Evolutionary conservation across 2,329 filamentous ascomycete genomes (phyloP).

Genomic region (Colletotrichum horii): DNA sequence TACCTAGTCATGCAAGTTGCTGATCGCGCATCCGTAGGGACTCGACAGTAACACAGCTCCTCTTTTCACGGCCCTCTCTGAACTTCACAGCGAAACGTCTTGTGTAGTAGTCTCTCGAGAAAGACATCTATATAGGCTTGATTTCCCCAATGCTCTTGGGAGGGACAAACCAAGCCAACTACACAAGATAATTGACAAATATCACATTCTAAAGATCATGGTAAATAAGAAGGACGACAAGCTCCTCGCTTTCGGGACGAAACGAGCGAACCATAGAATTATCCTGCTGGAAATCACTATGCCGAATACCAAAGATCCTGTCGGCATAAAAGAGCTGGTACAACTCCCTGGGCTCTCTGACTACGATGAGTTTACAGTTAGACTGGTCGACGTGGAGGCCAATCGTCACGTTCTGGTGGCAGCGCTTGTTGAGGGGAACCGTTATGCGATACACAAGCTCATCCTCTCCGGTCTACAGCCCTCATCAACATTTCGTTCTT

Average conservation of each 20-base stretch:
- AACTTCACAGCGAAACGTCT: slow-evolving; percentile 23
- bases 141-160: not conserved
- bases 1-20: not conserved
- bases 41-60: slow-evolving; percentile 27
- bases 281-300: slow-evolving; percentile 27
- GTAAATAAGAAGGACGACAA: slow-evolving; percentile 23
- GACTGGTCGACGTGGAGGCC: slow-evolving; percentile 9
- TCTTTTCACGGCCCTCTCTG: slow-evolving; percentile 33
- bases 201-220: slow-evolving; percentile 31
- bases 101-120: slow-evolving; percentile 31
- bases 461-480: not conserved
- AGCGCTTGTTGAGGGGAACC: slow-evolving; percentile 25
- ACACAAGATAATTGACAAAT: slow-evolving; percentile 28
- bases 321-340: slow-evolving; percentile 16
- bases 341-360: slow-evolving; percentile 22
- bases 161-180: not conserved
- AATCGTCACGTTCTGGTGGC: slow-evolving; percentile 26
- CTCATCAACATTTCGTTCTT: not conserved
- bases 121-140: slow-evolving; percentile 25
- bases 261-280: slow-evolving; percentile 24
- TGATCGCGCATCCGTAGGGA: slow-evolving; percentile 13
- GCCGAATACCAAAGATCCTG: not conserved
- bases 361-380: slow-evolving; percentile 24
- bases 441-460: slow-evolving; percentile 26
- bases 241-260: slow-evolving; percentile 29